Evolutionary conservation across 768 basidiomycete genomes (phyloP), one percentile per base, ranked within the genome.

Genomic region (Coprinellus micaceus): DNA sequence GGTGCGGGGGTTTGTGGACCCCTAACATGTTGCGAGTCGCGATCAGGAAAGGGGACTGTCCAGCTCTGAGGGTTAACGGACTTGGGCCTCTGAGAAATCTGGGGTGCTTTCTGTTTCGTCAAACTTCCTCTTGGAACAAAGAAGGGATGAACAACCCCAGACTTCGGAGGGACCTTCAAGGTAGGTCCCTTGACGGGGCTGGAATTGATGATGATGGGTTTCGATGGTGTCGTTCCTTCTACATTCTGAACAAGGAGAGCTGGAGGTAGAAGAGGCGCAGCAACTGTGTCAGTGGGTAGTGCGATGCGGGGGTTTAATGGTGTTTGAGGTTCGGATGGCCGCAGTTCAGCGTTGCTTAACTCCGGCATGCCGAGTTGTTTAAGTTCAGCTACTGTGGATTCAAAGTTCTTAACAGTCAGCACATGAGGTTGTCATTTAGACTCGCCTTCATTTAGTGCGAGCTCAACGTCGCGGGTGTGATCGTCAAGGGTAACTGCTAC

Each of bases 1-100:
- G 75, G 77, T n/a, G 56, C 57, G 40, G 28, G 15, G 29, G 68
- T 77, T 63, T 87, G 85, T 17, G 72, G 66, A 33, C 85, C 86
- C 60, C 78, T 82, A 60, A 86, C 76, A 69, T 89, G 88, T 63
- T 87, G 86, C 15, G 71, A 73, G 22, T 72, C 69, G 45, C 62
- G 62, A 60, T 72, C 70, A 28, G 88, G 88, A 63, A 78, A 81
- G 21, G 82, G 81, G 0, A 71, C 56, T 49, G 53, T 28, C 52
- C 25, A 54, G 4, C 12, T 33, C 33, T 33, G 33, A 13, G 33
- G 33, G 7, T 33, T 22, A 50, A 21, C 40, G 5, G 40, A 48
- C 52, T 58, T 52, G 54, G 60, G 57, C 24, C 49, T 48, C 22
- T 57, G 44, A 48, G 52, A 56, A 24, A 52, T 52, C 29, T 53